Evolutionary conservation across 345 rosid genomes (phyloP).

Genomic region (Aurinia saxatilis): DNA sequence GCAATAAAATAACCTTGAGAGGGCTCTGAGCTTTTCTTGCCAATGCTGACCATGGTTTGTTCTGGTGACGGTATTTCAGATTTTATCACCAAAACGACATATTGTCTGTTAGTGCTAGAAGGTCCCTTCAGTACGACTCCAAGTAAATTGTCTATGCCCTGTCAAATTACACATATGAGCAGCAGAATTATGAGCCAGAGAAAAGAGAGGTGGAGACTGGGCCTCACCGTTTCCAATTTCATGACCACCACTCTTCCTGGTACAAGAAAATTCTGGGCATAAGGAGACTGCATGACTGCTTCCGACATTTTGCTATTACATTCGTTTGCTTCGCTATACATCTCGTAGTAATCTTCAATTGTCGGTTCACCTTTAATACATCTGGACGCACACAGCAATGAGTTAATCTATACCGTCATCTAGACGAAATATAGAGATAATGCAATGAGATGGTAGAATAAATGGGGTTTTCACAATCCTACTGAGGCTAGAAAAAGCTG

Average conservation of each 20-base stretch:
- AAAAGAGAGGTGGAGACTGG: conserved; percentile 8
- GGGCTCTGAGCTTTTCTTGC: conserved; percentile 43
- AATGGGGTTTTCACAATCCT: neutral
- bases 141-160: conserved; percentile 75
- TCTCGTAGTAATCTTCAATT: conserved; percentile 81
- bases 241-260: conserved; percentile 81
- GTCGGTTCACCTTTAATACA: conserved; percentile 92
- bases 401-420: neutral
- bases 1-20: conserved; percentile 49
- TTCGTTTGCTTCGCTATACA: conserved; percentile 54
- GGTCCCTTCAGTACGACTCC: conserved; percentile 71
- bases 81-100: conserved; percentile 66
- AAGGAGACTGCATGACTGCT: conserved; percentile 57
- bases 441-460: neutral
- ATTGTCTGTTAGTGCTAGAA: conserved; percentile 44
- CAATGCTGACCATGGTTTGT: conserved; percentile 43
- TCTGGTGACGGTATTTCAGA: conserved; percentile 49
- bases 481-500: neutral
- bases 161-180: conserved; percentile 23
- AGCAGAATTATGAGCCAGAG: conserved; percentile 7
- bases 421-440: neutral
- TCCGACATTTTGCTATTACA: conserved; percentile 43
- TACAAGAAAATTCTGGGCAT: conserved; percentile 36
- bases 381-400: conserved; percentile 35
- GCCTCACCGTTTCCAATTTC: conserved; percentile 72